Evolutionary conservation across 345 rosid species (phyloP).

Genomic region (Eucalyptus melliodora): DNA sequence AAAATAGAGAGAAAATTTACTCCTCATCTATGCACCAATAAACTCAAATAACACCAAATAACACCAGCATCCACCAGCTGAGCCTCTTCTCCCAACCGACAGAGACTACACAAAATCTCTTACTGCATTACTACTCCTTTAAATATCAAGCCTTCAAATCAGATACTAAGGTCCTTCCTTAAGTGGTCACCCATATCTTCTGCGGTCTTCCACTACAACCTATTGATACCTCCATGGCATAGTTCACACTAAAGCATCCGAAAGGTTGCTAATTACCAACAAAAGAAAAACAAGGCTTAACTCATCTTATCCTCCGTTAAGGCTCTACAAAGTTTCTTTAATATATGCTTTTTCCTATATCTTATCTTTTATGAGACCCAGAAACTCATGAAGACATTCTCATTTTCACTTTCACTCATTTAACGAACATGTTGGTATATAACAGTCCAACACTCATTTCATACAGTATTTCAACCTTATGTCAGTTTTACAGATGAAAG

Average conservation of each 20-base stretch:
- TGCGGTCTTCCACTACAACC: neutral
- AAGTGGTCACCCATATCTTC: neutral
- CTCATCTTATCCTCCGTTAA: neutral
- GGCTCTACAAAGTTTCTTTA: neutral
- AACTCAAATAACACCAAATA: neutral
- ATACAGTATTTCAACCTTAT: neutral
- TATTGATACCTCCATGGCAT: neutral
- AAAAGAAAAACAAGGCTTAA: neutral
- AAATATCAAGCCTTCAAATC: neutral
- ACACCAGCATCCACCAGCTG: neutral
- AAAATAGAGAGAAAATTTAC: neutral
- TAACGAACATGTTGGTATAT: neutral
- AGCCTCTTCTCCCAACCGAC: neutral
- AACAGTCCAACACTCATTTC: neutral
- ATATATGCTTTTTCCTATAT: neutral
- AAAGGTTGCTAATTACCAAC: neutral
- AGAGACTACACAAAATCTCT: neutral
- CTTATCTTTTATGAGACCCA: neutral
- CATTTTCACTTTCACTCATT: neutral
- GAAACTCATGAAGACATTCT: neutral
- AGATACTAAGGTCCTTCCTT: neutral
- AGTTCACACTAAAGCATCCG: neutral
- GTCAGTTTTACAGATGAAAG: neutral
- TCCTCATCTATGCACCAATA: neutral
- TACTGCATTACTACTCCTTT: neutral